phyloP scores from a whole-genome alignment of 2,329 filamentous ascomycete genomes.

The Alternaria angustiovoidea region DNA sequence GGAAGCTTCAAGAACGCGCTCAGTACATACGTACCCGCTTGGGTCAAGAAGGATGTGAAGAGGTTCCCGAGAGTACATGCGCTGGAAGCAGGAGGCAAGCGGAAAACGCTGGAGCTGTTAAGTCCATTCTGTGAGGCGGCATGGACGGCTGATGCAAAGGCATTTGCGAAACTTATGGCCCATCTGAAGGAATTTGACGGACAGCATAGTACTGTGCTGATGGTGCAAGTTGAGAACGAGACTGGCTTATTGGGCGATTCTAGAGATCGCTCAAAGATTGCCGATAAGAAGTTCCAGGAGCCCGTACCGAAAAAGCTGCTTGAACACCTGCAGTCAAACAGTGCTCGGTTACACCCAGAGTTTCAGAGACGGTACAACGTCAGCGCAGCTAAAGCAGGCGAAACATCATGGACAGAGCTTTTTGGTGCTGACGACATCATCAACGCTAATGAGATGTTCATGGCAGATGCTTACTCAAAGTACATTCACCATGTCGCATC shows the following conservation, averaged over 20 bases:
- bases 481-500: constrained; percentile 52
- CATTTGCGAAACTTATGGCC: constrained; percentile 47
- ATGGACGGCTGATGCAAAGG: constrained; percentile 45
- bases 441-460: constrained; percentile 53
- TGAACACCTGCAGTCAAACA: constrained; percentile 27
- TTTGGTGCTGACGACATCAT: constrained; percentile 43
- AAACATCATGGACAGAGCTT: constrained; percentile 48
- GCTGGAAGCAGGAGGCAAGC: neutral
- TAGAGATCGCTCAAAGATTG: constrained; percentile 55
- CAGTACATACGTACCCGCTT: constrained; percentile 25
- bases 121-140: constrained; percentile 41
- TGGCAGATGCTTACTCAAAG: constrained; percentile 54
- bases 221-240: constrained; percentile 66
- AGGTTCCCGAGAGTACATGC: constrained; percentile 13
- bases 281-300: constrained; percentile 51
- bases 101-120: neutral
- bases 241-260: constrained; percentile 61
- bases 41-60: constrained; percentile 40
- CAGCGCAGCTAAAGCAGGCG: constrained; percentile 12
- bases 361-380: constrained; percentile 33
- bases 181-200: constrained; percentile 55
- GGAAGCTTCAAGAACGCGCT: constrained; percentile 55
- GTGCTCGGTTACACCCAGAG: constrained; percentile 20
- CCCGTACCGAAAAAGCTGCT: constrained; percentile 46
- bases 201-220: constrained; percentile 58